These are phyloP conservation scores for Solanum tarapatanum DNA, from an alignment of 257 asterid species.

Conservation along the genomic window DNA sequence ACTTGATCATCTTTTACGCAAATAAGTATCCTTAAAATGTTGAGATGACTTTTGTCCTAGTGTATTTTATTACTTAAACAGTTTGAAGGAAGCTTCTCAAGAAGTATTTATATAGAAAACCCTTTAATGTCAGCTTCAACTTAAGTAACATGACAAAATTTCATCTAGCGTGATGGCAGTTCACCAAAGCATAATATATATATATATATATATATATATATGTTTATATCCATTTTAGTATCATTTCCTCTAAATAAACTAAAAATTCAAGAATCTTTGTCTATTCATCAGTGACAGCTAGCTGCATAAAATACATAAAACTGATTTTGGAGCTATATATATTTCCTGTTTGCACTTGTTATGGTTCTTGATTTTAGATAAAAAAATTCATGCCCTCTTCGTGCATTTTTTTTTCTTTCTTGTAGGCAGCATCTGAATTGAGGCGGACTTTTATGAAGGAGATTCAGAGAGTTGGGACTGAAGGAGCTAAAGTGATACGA, in stretches of 20 bases:
- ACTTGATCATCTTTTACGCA: neutral
- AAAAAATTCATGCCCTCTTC: neutral
- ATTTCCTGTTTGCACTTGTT: neutral
- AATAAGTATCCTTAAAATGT: neutral
- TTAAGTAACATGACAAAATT: neutral
- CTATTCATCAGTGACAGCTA: neutral
- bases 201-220: too few species aligned
- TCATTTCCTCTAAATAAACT: neutral
- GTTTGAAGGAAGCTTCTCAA: neutral
- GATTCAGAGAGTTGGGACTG: constrained; percentile 69
- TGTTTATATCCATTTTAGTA: neutral
- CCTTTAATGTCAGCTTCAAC: neutral
- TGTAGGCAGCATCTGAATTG: constrained; percentile 71
- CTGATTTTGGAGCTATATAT: neutral
- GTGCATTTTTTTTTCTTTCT: neutral
- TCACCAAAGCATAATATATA: neutral
- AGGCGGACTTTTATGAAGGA: constrained; percentile 54
- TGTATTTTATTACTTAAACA: neutral
- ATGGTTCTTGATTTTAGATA: neutral
- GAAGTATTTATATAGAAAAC: neutral
- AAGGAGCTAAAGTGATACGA: constrained; percentile 74
- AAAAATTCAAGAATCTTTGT: neutral
- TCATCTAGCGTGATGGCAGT: neutral
- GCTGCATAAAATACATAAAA: neutral
- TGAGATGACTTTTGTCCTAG: neutral